Evolutionary conservation across 1,139 yeast genomes (phyloP).

Genomic region (Candida mesenterica): DNA sequence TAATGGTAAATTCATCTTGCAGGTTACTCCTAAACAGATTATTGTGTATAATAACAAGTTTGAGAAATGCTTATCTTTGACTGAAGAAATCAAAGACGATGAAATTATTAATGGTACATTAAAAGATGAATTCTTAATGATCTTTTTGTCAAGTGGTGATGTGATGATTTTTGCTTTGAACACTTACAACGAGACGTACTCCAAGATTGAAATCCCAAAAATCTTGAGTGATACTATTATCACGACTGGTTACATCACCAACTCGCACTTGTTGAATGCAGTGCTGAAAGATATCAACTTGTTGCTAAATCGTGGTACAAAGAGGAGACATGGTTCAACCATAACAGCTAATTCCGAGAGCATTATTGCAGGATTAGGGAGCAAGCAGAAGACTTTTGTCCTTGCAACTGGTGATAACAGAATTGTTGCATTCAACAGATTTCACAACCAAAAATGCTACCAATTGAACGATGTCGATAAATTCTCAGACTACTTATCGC

Average conservation of each 20-base stretch:
- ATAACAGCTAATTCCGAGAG: slow-evolving; percentile 4
- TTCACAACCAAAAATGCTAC: slow-evolving; percentile 64
- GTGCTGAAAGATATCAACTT: slow-evolving; percentile 41
- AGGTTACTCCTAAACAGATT: slow-evolving; percentile 68
- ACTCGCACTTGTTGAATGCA: slow-evolving; percentile 40
- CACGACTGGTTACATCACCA: slow-evolving; percentile 65
- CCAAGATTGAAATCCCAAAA: slow-evolving; percentile 47
- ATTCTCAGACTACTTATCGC: slow-evolving; percentile 50
- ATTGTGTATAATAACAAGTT: slow-evolving; percentile 65
- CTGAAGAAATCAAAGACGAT: slow-evolving; percentile 40
- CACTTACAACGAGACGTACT: slow-evolving; percentile 38
- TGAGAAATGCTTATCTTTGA: slow-evolving; percentile 37
- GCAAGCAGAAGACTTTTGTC: slow-evolving; percentile 54
- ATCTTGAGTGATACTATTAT: slow-evolving; percentile 58
- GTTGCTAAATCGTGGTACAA: slow-evolving; percentile 27
- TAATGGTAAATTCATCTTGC: slow-evolving; percentile 63
- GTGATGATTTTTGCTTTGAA: slow-evolving; percentile 47
- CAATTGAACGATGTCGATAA: slow-evolving; percentile 62
- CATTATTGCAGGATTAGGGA: slow-evolving; percentile 18
- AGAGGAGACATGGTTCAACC: slow-evolving; percentile 26
- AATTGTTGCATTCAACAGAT: slow-evolving; percentile 59
- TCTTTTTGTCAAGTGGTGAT: slow-evolving; percentile 57
- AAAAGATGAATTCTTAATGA: slow-evolving; percentile 49
- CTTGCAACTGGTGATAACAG: slow-evolving; percentile 78
- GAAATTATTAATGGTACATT: slow-evolving; percentile 54